Conservation (phyloP, 2,329 filamentous ascomycete species). For the Cordyceps tenuipes region DNA sequence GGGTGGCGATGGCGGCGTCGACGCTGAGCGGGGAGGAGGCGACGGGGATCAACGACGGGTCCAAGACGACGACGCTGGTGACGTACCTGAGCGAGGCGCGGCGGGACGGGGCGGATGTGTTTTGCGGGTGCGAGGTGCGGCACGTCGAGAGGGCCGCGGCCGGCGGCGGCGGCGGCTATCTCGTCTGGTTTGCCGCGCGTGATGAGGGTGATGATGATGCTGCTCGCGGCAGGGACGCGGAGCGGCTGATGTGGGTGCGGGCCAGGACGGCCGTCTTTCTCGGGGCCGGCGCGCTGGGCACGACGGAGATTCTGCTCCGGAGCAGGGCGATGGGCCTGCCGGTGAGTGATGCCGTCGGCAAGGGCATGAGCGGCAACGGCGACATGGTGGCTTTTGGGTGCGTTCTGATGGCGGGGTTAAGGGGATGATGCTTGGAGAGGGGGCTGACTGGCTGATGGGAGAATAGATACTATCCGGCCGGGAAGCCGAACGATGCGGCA, state of each 20-base stretch:
- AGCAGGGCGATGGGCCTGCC: constrained; percentile 50
- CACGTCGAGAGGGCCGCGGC: constrained; percentile 49
- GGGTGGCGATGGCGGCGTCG: constrained; percentile 54
- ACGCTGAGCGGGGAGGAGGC: constrained; percentile 53
- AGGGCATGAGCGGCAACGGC: constrained; percentile 57
- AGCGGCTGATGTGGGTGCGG: constrained; percentile 59
- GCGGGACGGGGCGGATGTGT: constrained; percentile 66
- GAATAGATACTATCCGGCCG: constrained; percentile 23
- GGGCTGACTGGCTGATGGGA: no score
- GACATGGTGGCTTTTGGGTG: constrained; percentile 57
- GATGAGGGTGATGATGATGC: constrained; percentile 21
- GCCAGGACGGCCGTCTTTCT: constrained; percentile 58
- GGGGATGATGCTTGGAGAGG: no score
- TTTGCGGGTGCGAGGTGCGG: constrained; percentile 59
- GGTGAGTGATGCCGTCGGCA: constrained; percentile 49
- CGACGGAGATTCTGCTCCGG: constrained; percentile 56
- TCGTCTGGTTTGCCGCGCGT: constrained; percentile 58
- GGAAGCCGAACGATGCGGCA: constrained; percentile 31
- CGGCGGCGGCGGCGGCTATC: constrained; percentile 42
- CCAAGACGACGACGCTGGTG: constrained; percentile 56
- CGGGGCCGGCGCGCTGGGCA: constrained; percentile 56
- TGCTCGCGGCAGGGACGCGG: constrained; percentile 34
- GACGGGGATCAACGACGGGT: constrained; percentile 59
- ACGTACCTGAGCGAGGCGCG: constrained; percentile 63
- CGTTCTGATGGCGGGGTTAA: constrained; percentile 19